phyloP scores from a whole-genome alignment of 768 basidiomycete species.

The Cubamyces lactineus region DNA sequence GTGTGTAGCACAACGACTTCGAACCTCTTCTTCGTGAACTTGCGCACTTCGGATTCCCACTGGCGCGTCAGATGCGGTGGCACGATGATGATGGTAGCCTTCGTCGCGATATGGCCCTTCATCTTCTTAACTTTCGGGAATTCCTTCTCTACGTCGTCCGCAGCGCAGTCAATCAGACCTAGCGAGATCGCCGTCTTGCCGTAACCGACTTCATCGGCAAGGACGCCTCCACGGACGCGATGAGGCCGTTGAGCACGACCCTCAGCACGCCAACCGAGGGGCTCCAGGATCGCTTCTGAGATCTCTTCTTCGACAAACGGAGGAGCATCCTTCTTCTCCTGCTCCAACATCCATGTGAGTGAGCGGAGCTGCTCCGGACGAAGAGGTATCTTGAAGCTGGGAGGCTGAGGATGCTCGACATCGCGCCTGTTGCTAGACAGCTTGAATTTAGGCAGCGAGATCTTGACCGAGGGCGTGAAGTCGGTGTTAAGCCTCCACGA shows the following conservation, averaged over 20 bases:
- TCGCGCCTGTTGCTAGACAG: conserved; percentile 80
- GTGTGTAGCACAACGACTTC: conserved; percentile 69
- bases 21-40: conserved; percentile 70
- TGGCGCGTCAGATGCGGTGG: conserved; percentile 90
- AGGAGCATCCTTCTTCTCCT: conserved; percentile 63
- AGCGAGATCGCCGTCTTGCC: conserved; percentile 96
- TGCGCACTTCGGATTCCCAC: conserved; percentile 84
- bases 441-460: conserved; percentile 63
- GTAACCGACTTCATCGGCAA: conserved; percentile 96
- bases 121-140: conserved; percentile 52
- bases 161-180: conserved; percentile 79
- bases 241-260: conserved; percentile 82
- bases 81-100: conserved; percentile 83
- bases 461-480: conserved; percentile 65
- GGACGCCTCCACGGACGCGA: conserved; percentile 82
- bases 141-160: conserved; percentile 58
- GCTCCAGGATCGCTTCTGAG: conserved; percentile 83
- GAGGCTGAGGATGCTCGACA: conserved; percentile 72
- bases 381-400: conserved; percentile 72
- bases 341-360: conserved; percentile 88
- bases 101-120: conserved; percentile 72
- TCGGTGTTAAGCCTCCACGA: conserved; percentile 86
- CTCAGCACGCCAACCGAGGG: conserved; percentile 94
- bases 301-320: conserved; percentile 95
- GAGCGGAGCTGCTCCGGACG: conserved; percentile 89